phyloP scores from a whole-genome alignment of 495 filamentous ascomycete species.

The Ramalina intermedia region DNA sequence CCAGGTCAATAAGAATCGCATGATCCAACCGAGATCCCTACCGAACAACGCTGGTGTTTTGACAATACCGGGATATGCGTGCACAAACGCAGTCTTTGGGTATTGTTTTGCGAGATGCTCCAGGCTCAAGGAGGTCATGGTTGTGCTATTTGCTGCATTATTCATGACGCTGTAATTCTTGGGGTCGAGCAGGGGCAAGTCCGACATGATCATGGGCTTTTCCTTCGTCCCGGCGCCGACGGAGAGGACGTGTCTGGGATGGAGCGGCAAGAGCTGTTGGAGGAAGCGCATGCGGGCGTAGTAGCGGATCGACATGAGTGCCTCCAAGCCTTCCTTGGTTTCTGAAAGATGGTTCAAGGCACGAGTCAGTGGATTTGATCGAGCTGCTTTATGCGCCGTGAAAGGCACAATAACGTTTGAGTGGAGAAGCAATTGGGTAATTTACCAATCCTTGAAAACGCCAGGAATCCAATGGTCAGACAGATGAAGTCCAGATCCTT shows the following conservation, averaged over 20 bases:
- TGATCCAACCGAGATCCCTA: background rate
- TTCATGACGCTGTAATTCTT: background rate
- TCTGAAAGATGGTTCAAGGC: background rate
- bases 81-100: slow-evolving; percentile 22
- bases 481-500: background rate
- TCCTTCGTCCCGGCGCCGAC: slow-evolving; percentile 1
- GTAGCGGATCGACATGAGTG: slow-evolving; percentile 1
- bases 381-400: background rate
- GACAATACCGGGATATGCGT: slow-evolving; percentile 26
- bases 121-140: slow-evolving; percentile 19
- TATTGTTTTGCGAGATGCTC: slow-evolving; percentile 20
- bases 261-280: background rate
- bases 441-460: background rate
- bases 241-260: slow-evolving; percentile 1
- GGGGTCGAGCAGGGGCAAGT: background rate
- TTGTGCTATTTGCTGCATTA: slow-evolving; percentile 10
- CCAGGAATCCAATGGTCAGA: background rate
- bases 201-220: background rate
- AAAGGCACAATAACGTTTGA: background rate
- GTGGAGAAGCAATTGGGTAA: background rate
- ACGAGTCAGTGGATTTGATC: background rate
- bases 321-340: slow-evolving; percentile 3
- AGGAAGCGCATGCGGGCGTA: slow-evolving; percentile 2
- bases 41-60: slow-evolving; percentile 9
- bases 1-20: background rate